Conservation (phyloP, 2,329 filamentous ascomycete species). For the Pleurostoma richardsiae region DNA sequence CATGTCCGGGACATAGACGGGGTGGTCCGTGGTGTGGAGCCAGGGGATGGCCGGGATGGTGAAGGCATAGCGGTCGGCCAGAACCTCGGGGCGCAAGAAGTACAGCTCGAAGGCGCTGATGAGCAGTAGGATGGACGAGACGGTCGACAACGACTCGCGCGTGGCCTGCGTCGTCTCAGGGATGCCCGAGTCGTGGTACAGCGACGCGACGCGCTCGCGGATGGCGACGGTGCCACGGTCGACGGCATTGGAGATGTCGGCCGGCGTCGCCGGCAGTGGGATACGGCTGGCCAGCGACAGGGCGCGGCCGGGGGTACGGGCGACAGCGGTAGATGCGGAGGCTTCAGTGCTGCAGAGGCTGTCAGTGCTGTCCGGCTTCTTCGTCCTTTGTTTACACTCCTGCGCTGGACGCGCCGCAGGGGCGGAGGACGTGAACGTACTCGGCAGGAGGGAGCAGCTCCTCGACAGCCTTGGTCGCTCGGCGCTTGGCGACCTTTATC, state of each 20-base stretch:
- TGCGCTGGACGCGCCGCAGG: slow-evolving; percentile 3
- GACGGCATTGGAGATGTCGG: slow-evolving; percentile 69
- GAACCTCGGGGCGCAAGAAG: slow-evolving; percentile 63
- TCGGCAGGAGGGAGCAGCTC: slow-evolving; percentile 29
- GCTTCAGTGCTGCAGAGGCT: slow-evolving; percentile 16
- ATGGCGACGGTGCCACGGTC: slow-evolving; percentile 66
- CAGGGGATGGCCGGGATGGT: slow-evolving; percentile 59
- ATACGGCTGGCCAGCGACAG: slow-evolving; percentile 55
- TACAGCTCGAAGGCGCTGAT: slow-evolving; percentile 66
- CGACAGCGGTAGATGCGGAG: slow-evolving; percentile 37
- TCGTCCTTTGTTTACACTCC: slow-evolving; percentile 2
- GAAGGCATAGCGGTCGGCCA: slow-evolving; percentile 68
- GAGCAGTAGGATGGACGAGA: slow-evolving; percentile 65
- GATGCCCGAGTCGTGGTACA: slow-evolving; percentile 63
- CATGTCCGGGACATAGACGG: slow-evolving; percentile 72
- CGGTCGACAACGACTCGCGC: slow-evolving; percentile 67
- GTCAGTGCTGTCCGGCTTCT: slow-evolving; percentile 1
- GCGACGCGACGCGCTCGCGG: slow-evolving; percentile 57
- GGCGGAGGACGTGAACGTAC: slow-evolving; percentile 14
- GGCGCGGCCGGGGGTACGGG: slow-evolving; percentile 45
- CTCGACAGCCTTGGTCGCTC: slow-evolving; percentile 37
- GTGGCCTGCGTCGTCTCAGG: slow-evolving; percentile 59
- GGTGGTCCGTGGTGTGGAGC: slow-evolving; percentile 51
- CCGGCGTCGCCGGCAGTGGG: slow-evolving; percentile 74
- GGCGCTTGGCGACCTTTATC: slow-evolving; percentile 41